Percentiles rank a stretch among this genome's conserved stretches.
Evolutionary conservation across 2,329 filamentous ascomycete genomes (phyloP).

Genomic region (Ilyonectria robusta): DNA sequence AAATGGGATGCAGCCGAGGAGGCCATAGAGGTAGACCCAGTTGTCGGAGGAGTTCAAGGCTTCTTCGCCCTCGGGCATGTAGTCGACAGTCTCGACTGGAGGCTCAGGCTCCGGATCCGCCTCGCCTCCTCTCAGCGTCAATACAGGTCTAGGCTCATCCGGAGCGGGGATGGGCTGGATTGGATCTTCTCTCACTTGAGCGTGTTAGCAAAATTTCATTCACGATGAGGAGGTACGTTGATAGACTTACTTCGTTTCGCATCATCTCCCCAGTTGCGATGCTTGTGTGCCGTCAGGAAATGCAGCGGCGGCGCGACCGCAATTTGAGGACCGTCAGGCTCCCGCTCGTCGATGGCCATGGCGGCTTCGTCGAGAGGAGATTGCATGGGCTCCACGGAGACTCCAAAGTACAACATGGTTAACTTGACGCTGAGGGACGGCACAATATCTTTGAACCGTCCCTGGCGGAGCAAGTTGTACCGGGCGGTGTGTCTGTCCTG

Average conservation of each 20-base stretch:
- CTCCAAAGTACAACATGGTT: conserved; percentile 62
- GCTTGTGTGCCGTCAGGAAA: conserved; percentile 50
- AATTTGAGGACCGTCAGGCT: background rate
- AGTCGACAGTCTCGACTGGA: conserved; percentile 14
- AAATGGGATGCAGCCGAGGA: conserved; percentile 52
- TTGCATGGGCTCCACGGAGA: conserved; percentile 58
- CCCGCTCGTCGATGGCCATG: background rate
- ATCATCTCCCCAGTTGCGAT: conserved; percentile 50
- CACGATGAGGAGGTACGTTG: background rate
- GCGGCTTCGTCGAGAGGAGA: conserved; percentile 45
- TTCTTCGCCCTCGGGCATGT: conserved; percentile 13
- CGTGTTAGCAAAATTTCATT: conserved; percentile 17
- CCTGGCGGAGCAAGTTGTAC: conserved; percentile 50
- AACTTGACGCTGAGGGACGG: conserved; percentile 58
- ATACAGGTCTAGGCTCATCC: background rate
- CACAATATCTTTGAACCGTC: conserved; percentile 48
- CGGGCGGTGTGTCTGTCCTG: conserved; percentile 51
- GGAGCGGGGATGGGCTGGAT: conserved; percentile 24
- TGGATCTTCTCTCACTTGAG: conserved; percentile 25
- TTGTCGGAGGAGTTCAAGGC: background rate
- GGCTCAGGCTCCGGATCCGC: background rate
- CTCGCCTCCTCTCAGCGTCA: conserved; percentile 38
- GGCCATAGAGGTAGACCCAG: conserved; percentile 45
- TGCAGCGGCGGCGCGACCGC: conserved; percentile 47
- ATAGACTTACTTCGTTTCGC: conserved; percentile 36